Percentiles rank a stretch among this genome's conserved stretches.
Evolutionary conservation across 1,284 basidiomycete genomes (phyloP).

Genomic region (Trametes pubescens): DNA sequence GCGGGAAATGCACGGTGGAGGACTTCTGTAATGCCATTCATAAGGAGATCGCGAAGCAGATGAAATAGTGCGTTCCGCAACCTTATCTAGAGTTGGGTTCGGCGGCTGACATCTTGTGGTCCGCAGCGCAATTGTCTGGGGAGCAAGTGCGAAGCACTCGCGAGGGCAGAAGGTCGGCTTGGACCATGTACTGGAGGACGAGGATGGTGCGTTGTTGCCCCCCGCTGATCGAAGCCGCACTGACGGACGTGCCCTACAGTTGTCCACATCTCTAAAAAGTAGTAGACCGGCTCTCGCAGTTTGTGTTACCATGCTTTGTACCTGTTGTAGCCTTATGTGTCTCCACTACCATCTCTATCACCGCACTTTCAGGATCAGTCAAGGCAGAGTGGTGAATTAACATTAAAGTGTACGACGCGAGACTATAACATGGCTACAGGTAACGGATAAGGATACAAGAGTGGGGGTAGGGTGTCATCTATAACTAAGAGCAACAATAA

Average conservation of each 20-base stretch:
- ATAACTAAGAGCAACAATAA: constrained; percentile 21
- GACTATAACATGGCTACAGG: constrained; percentile 10
- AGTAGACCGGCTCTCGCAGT: constrained; percentile 27
- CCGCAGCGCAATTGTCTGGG: constrained; percentile 90
- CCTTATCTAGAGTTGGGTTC: not conserved
- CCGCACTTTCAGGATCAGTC: not conserved
- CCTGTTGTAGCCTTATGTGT: constrained; percentile 32
- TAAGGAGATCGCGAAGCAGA: constrained; percentile 92
- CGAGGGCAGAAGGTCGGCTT: constrained; percentile 96
- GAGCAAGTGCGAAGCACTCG: constrained; percentile 94
- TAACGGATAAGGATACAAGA: constrained; percentile 10
- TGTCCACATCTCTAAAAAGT: constrained; percentile 86
- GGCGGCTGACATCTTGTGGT: constrained; percentile 20
- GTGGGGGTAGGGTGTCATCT: constrained; percentile 6
- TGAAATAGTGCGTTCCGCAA: constrained; percentile 77
- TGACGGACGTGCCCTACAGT: constrained; percentile 54
- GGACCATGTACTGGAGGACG: constrained; percentile 89
- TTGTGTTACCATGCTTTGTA: constrained; percentile 16
- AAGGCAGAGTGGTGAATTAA: not conserved
- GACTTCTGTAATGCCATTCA: constrained; percentile 94
- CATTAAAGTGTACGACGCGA: constrained; percentile 3
- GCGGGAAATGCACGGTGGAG: constrained; percentile 81
- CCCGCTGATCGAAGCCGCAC: constrained; percentile 14
- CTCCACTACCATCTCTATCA: constrained; percentile 8
- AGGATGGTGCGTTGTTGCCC: constrained; percentile 71